Evolutionary conservation across 371 early-diverging fungal genomes (phyloP).

Genomic region (Fennellomyces sp.): DNA sequence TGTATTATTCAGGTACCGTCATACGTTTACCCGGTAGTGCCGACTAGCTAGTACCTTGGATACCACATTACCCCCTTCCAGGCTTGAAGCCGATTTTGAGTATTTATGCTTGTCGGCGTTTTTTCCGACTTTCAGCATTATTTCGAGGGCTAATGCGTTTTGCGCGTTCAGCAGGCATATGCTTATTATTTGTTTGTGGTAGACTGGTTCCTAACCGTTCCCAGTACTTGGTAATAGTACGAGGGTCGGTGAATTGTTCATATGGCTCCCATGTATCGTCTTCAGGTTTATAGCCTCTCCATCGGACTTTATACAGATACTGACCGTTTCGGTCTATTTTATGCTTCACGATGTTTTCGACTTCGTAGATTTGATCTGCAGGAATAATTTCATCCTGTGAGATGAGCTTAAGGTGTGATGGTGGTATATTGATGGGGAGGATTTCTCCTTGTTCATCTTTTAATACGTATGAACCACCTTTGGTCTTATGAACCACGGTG

Average conservation of each 20-base stretch:
- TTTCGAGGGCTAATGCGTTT: background rate
- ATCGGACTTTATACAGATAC: slow-evolving; percentile 2
- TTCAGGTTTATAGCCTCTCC: background rate
- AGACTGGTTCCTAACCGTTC: background rate
- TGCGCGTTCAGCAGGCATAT: background rate
- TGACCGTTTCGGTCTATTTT: background rate
- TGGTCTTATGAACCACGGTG: slow-evolving; percentile 14
- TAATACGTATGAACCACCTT: slow-evolving; percentile 19
- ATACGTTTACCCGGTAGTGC: no score
- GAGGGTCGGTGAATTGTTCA: background rate
- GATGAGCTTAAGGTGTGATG: slow-evolving; percentile 12
- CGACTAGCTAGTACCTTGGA: no score
- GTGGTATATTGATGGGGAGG: slow-evolving; percentile 9
- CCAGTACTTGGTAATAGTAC: slow-evolving; percentile 6
- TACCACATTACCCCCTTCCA: slow-evolving; percentile 6
- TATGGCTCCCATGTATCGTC: slow-evolving; percentile 9
- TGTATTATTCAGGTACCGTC: no score
- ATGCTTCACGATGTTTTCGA: slow-evolving; percentile 1
- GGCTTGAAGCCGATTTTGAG: background rate
- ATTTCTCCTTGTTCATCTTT: slow-evolving; percentile 14
- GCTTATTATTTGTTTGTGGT: background rate
- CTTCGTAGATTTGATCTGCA: background rate
- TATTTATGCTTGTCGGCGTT: background rate
- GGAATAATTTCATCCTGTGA: slow-evolving; percentile 16
- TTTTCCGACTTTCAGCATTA: background rate